Evolutionary conservation across 176 grass and related monocot species (phyloP), one percentile per base, ranked within the genome.

Genomic region (Ensete glaucum): DNA sequence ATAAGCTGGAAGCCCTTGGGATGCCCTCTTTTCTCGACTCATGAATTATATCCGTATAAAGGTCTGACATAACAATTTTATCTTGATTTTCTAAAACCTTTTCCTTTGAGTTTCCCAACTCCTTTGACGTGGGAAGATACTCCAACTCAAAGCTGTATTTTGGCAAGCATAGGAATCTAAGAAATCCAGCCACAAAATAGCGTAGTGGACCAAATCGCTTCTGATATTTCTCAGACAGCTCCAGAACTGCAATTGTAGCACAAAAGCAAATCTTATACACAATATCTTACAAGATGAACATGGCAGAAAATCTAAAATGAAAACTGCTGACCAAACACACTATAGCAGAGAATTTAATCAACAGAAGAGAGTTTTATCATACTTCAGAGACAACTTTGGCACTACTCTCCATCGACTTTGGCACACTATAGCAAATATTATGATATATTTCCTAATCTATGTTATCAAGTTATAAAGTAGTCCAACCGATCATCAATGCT

Each of bases 101-200:
- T 76, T 43, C 75, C 55, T 53, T n/a, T 26, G 52, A 57, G 24
- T 64, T 60, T 69, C 50, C 73, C 86, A 62, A 72, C 79, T 82
- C 83, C 48, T 74, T 78, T 58, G 87, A 76, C 52, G 52, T 72
- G 60, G 89, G 93, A 43, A 90, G 76, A 85, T 90, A 97, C 9
- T 97, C 88, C 77, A 97, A 85, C 71, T 97, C 85, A 85, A 97
- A 97, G 77, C 73, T 88, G 81, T 97, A 93, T 64, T 87, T 52
- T 74, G 93, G 93, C 67, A 97, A 80, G 69, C 83, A 83, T 13
- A 97, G 67, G 83, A 97, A 97, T 80, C 91, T 97, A 23, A 97
- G 84, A 81, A 97, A 22, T 72, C 93, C 93, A 43, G 93, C 81
- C 20, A 90, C 75, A 53, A 93, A 71, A 62, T 97, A 97, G 49